phyloP scores from a whole-genome alignment of 1,284 basidiomycete species.

The Naganishia albida region DNA sequence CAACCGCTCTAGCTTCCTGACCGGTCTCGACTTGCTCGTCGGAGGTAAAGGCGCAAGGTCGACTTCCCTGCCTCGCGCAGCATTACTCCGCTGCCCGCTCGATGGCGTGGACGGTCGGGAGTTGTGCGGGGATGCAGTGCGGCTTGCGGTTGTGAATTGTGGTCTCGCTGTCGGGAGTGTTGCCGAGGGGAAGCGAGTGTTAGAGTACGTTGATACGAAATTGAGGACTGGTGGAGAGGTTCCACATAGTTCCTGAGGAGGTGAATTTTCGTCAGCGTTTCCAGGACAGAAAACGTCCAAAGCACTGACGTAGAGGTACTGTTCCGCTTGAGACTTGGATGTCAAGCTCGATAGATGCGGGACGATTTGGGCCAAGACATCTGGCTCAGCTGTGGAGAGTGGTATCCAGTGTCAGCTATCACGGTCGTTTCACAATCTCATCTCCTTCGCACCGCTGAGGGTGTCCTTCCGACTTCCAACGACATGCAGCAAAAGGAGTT shows the following conservation, averaged over 20 bases:
- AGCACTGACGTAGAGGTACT: conserved; percentile 45
- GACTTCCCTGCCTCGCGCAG: conserved; percentile 33
- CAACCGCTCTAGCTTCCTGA: conserved; percentile 47
- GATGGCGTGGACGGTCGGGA: conserved; percentile 18
- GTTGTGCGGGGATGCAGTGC: conserved; percentile 8
- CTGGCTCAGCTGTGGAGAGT: conserved; percentile 44
- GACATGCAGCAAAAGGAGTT: not conserved
- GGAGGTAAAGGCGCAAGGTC: conserved; percentile 34
- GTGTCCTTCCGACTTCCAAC: not conserved
- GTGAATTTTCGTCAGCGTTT: conserved; percentile 1
- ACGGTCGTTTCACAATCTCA: too few relatives aligned
- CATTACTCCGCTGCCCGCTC: conserved; percentile 10
- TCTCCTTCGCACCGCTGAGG: not conserved
- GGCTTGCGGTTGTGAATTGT: conserved; percentile 7
- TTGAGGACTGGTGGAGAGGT: conserved; percentile 41
- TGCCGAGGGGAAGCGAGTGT: conserved; percentile 33
- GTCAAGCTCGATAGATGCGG: conserved; percentile 47
- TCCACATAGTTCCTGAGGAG: conserved; percentile 49
- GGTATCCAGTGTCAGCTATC: conserved; percentile 18
- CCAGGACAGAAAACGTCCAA: not conserved
- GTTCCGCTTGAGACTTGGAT: conserved; percentile 41
- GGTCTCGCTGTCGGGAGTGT: conserved; percentile 9
- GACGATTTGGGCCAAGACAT: conserved; percentile 46
- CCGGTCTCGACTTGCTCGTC: conserved; percentile 44
- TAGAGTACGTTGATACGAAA: conserved; percentile 46